Evolutionary conservation across 257 asterid genomes (phyloP).

Genomic region (Eucommia ulmoides): DNA sequence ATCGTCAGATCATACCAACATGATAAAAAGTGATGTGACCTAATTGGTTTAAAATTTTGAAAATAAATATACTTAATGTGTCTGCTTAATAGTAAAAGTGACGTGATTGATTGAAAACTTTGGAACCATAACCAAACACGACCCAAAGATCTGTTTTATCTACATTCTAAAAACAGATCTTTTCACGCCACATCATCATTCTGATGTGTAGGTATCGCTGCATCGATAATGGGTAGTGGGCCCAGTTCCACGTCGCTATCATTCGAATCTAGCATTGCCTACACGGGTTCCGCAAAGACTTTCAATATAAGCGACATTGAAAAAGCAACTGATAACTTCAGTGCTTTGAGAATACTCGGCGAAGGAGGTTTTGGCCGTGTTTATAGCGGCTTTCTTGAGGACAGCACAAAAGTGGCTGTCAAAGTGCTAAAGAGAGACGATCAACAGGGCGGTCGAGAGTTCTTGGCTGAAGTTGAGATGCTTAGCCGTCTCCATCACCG

Average conservation of each 20-base stretch:
- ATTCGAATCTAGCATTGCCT: conserved; percentile 68
- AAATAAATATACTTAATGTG: too few species aligned
- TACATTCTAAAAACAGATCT: too few species aligned
- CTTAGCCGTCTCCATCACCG: conserved; percentile 89
- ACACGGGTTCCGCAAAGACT: conserved; percentile 71
- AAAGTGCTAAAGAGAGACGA: conserved; percentile 85
- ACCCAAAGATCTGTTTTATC: too few species aligned
- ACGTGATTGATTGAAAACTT: too few species aligned
- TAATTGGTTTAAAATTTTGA: too few species aligned
- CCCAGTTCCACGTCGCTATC: conserved; percentile 64
- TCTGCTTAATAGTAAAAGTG: too few species aligned
- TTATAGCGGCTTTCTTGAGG: conserved; percentile 71
- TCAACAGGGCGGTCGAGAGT: conserved; percentile 86
- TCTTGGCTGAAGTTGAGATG: conserved; percentile 97
- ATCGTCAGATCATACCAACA: too few species aligned
- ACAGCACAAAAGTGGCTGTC: conserved; percentile 68
- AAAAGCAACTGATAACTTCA: conserved; percentile 72
- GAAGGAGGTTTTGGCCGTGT: conserved; percentile 98
- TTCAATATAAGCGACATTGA: conserved; percentile 55
- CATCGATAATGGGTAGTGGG: conserved; percentile 46
- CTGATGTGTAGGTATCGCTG: conserved; percentile 37
- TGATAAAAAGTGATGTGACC: too few species aligned
- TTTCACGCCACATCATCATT: too few species aligned
- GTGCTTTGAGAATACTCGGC: conserved; percentile 59
- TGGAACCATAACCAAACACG: too few species aligned